Conservation (phyloP, 1,139 yeast species). For the Hansenula sp. region DNA sequence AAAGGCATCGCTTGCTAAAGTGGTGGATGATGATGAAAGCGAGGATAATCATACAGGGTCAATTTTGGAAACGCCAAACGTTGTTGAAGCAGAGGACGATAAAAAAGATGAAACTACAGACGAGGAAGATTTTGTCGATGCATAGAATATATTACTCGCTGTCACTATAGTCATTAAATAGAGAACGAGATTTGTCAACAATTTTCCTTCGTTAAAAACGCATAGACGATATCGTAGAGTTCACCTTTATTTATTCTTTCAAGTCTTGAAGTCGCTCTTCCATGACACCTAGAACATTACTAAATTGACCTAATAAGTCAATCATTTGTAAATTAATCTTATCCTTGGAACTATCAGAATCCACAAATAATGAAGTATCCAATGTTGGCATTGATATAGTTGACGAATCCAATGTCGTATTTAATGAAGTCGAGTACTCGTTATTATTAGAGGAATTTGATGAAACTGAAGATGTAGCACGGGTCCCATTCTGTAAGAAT, state of each 20-base stretch:
- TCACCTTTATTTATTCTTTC: slow-evolving; percentile 17
- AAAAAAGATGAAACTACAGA: slow-evolving; percentile 6
- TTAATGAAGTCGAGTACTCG: slow-evolving; percentile 1
- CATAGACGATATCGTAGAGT: no score
- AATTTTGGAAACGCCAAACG: no score
- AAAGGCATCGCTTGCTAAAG: not conserved
- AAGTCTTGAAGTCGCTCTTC: slow-evolving; percentile 22
- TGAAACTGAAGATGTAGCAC: slow-evolving; percentile 14
- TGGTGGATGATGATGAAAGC: not conserved
- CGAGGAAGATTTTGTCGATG: slow-evolving; percentile 19
- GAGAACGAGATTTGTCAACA: not conserved
- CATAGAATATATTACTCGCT: slow-evolving; percentile 5
- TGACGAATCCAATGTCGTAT: slow-evolving; percentile 2
- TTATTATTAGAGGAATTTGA: slow-evolving; percentile 16
- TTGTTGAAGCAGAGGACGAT: no score
- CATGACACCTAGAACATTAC: slow-evolving; percentile 17
- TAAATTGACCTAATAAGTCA: slow-evolving; percentile 16
- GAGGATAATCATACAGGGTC: no score
- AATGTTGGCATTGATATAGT: slow-evolving; percentile 9
- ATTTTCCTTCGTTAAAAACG: not conserved
- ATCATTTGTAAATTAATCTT: slow-evolving; percentile 19
- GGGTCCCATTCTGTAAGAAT: slow-evolving; percentile 8
- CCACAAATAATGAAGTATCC: slow-evolving; percentile 19
- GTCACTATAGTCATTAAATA: slow-evolving; percentile 1
- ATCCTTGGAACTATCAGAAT: slow-evolving; percentile 16